Percentiles rank a stretch among this genome's conserved stretches.
Conservation (phyloP, 2,329 filamentous ascomycete species). For the Cyphellophora europaea region DNA sequence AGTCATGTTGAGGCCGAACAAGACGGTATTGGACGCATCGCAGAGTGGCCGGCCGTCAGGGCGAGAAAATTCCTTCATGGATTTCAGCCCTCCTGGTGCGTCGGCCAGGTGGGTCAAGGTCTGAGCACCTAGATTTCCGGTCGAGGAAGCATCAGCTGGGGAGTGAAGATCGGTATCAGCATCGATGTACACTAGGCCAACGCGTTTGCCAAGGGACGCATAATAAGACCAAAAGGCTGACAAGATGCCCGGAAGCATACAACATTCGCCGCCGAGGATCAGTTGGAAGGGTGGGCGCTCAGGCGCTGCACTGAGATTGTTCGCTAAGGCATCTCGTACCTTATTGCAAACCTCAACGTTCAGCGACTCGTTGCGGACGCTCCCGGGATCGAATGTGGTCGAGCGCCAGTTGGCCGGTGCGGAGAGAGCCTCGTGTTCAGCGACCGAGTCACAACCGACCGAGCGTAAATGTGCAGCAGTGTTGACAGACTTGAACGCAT, state of each 20-base stretch:
- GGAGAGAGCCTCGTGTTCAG: slow-evolving; percentile 4
- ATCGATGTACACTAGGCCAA: slow-evolving; percentile 10
- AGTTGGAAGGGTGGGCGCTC: slow-evolving; percentile 4
- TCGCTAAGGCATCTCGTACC: slow-evolving; percentile 1
- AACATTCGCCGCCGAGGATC: slow-evolving; percentile 9
- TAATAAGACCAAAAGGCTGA: slow-evolving; percentile 6
- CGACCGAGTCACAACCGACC: slow-evolving; percentile 1
- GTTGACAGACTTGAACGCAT: slow-evolving; percentile 6
- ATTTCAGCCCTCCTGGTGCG: slow-evolving; percentile 3
- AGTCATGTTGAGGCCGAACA: slow-evolving; percentile 8
- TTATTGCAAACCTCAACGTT: slow-evolving; percentile 4
- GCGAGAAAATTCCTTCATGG: slow-evolving; percentile 6
- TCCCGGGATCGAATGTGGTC: slow-evolving; percentile 1
- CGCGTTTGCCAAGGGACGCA: background rate
- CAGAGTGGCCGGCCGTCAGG: slow-evolving; percentile 2
- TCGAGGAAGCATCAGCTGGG: slow-evolving; percentile 4
- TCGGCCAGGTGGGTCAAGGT: slow-evolving; percentile 6
- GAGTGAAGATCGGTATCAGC: slow-evolving; percentile 7
- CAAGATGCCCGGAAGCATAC: slow-evolving; percentile 7
- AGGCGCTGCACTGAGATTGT: background rate
- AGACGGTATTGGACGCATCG: slow-evolving; percentile 6
- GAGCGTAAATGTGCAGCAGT: slow-evolving; percentile 3
- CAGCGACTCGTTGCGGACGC: slow-evolving; percentile 7
- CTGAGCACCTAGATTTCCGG: slow-evolving; percentile 7
- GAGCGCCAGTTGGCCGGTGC: slow-evolving; percentile 3